Evolutionary conservation across 306 rosid species (phyloP).

Genomic region (Cucumis melo): DNA sequence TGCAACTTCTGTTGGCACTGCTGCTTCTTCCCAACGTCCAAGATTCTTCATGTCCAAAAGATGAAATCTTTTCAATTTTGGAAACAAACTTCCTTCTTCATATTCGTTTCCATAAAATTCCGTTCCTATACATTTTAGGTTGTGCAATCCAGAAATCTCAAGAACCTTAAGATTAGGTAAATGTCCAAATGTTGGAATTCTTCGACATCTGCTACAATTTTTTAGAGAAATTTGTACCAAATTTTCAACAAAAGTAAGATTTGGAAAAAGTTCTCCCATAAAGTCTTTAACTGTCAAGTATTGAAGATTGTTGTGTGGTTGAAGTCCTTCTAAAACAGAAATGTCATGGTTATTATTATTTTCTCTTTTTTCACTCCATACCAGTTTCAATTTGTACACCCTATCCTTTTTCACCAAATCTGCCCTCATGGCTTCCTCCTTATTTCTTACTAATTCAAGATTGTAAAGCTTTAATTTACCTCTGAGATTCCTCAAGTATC

Average conservation of each 20-base stretch:
- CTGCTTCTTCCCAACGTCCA: background rate
- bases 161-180: constrained; percentile 1
- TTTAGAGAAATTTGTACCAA: background rate
- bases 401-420: background rate
- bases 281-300: background rate
- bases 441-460: background rate
- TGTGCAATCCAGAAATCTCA: constrained; percentile 2
- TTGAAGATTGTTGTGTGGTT: constrained; percentile 3
- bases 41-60: constrained; percentile 4
- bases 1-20: background rate
- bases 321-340: constrained; percentile 6
- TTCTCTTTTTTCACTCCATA: constrained; percentile 5
- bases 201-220: background rate
- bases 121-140: background rate
- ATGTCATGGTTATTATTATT: background rate
- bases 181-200: constrained; percentile 1
- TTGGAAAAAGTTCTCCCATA: constrained; percentile 1
- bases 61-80: constrained; percentile 2
- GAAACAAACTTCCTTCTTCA: background rate
- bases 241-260: constrained; percentile 2
- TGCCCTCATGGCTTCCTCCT: background rate
- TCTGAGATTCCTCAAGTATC: constrained; percentile 1
- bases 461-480: constrained; percentile 4
- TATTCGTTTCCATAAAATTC: background rate
- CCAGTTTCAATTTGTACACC: background rate